These are phyloP conservation scores for Phytophthora constricta DNA, from an alignment of 352 stramenopile species.

Conservation along the genomic window DNA sequence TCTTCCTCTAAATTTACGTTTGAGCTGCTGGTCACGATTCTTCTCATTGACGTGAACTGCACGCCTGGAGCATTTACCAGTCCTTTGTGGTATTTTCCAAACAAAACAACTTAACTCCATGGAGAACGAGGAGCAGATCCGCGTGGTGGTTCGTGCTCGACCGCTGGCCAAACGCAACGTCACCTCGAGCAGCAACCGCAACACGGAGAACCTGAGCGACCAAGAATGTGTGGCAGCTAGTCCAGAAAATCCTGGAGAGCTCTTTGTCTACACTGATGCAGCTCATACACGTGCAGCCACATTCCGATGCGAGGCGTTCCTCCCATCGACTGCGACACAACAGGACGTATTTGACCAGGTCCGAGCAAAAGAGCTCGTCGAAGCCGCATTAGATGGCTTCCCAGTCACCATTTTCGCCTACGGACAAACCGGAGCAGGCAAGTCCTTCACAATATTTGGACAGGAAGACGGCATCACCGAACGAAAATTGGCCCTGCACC, in stretches of 20 bases:
- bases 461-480: constrained; percentile 50
- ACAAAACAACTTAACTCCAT: no score
- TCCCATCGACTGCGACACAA: constrained; percentile 46
- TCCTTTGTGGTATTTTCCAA: no score
- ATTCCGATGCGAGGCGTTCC: constrained; percentile 73
- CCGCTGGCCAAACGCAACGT: constrained; percentile 20
- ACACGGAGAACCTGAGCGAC: neutral
- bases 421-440: constrained; percentile 74
- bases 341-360: constrained; percentile 65
- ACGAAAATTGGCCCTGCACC: constrained; percentile 33
- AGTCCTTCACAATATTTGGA: constrained; percentile 81
- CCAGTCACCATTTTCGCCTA: constrained; percentile 82
- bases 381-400: constrained; percentile 65
- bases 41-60: neutral
- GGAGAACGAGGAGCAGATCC: constrained; percentile 73
- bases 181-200: constrained; percentile 7
- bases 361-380: constrained; percentile 48
- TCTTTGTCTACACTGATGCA: constrained; percentile 57
- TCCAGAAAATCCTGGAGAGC: constrained; percentile 40
- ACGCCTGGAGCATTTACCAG: no score
- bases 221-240: constrained; percentile 44
- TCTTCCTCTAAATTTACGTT: no score
- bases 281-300: constrained; percentile 42
- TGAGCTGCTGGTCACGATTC: no score
- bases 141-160: constrained; percentile 67